Evolutionary conservation across 2,329 filamentous ascomycete genomes (phyloP).

Genomic region (Cordyceps farinosa): DNA sequence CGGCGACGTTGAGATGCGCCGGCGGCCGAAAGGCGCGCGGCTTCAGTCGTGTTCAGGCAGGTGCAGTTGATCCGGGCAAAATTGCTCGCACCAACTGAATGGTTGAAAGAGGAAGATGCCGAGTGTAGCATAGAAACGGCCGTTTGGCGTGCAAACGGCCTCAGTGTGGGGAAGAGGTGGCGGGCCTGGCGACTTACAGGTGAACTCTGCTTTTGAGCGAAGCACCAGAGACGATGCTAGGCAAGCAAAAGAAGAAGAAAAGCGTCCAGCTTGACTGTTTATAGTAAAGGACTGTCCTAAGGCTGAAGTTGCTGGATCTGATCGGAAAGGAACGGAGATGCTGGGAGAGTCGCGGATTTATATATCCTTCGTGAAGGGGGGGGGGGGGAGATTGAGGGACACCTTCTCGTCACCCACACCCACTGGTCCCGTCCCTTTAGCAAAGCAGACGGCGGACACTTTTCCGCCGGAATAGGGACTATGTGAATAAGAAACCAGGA

Average conservation of each 20-base stretch:
- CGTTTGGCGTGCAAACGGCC: conserved; percentile 15
- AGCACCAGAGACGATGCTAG: neutral
- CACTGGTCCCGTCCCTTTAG: neutral
- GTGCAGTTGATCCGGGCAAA: neutral
- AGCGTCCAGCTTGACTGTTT: neutral
- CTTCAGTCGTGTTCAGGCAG: neutral
- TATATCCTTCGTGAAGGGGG: conserved; percentile 3
- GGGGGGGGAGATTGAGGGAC: neutral
- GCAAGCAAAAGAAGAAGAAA: neutral
- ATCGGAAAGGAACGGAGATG: neutral
- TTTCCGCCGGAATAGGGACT: conserved; percentile 4
- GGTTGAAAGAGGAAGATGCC: neutral
- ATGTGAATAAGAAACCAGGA: conserved; percentile 4
- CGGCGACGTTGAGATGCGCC: neutral
- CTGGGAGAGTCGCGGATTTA: neutral
- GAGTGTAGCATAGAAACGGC: neutral
- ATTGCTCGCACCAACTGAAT: neutral
- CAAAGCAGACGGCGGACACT: neutral
- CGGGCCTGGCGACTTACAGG: conserved; percentile 4
- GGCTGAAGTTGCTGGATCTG: neutral
- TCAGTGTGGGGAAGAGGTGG: conserved; percentile 3
- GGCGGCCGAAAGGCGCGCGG: neutral
- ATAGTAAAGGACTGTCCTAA: neutral
- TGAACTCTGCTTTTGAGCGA: neutral
- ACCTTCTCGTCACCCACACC: neutral